Base-by-base conservation (phyloP, 176 grass and related monocot species). In the Musa acuminata region DNA sequence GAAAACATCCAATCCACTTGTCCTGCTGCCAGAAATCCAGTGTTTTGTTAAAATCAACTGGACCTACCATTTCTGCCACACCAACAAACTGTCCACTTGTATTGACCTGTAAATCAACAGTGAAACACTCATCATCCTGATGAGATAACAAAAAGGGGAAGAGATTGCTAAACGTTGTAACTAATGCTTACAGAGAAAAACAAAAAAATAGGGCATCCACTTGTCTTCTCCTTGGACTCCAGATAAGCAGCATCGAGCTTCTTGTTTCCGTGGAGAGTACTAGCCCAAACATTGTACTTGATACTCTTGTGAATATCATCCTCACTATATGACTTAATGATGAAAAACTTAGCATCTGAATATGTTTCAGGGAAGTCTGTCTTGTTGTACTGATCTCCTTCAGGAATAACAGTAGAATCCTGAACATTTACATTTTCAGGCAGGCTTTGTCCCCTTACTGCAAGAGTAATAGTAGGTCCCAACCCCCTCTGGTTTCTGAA, bases 311-410 rank as follows among this genome's bases (percentile, higher is more conserved):
- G 91, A 69, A 93, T 75, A 75, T 90, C 85, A 74, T 95, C 91
- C 82, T 95, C 91, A 26, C 87, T 90, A 77, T 90, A 95, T 59
- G 91, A 95, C 74, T 95, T 95, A 69, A 95, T 95, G 77, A 95
- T 51, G 14, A 95, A 95, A 77, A 90, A 90, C 79, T 86, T 95
- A 51, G 91, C 91, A 52, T 90, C 85, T 27, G 76, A 74, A 63
- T 86, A 87, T 10, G 76, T 86, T 60, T 88, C 91, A 13, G 25
- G 62, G 77, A 95, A 95, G 51, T 95, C 87, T 71, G 83, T 70
- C 11, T 10, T 68, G 60, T 95, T 95, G 80, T 95, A 90, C 67
- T 83, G 79, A 80, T 88, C 85, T 67, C 83, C 83, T 60, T 17
- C 57, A 9, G 57, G 57, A n/a, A 85, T 25, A 55, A 73, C 16